Evolutionary conservation across 768 basidiomycete species (phyloP).

Genomic region (Auricularia heimuer): DNA sequence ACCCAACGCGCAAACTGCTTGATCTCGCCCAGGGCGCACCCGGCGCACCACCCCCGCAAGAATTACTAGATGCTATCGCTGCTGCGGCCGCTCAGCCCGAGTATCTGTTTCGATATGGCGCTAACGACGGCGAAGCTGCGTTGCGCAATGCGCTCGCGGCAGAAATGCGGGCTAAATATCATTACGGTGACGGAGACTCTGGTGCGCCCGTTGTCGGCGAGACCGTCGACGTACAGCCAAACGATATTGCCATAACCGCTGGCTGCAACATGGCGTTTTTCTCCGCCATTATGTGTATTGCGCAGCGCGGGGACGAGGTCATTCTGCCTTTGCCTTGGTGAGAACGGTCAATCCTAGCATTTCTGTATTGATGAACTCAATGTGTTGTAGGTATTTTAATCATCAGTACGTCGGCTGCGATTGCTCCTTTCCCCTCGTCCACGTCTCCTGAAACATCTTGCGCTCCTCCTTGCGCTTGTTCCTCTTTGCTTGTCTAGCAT

Average conservation of each 20-base stretch:
- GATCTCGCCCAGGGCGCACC: background rate
- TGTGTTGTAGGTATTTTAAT: constrained; percentile 49
- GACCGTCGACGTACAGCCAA: constrained; percentile 36
- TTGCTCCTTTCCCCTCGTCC: background rate
- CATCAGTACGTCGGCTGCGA: constrained; percentile 34
- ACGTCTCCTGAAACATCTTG: constrained; percentile 14
- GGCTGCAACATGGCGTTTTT: constrained; percentile 71
- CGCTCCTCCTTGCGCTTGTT: background rate
- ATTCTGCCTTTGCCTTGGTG: constrained; percentile 68
- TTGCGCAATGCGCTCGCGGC: constrained; percentile 43
- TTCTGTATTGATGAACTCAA: too few relatives aligned
- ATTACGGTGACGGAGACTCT: too few relatives aligned
- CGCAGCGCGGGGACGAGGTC: constrained; percentile 60
- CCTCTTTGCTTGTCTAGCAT: constrained; percentile 34
- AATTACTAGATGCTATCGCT: constrained; percentile 13
- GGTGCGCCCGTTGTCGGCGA: constrained; percentile 12
- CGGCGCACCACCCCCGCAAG: constrained; percentile 17
- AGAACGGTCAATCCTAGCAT: background rate
- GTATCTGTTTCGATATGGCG: constrained; percentile 43
- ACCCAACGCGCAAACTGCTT: background rate
- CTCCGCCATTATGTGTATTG: constrained; percentile 49
- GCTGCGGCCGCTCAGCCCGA: background rate
- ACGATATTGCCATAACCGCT: constrained; percentile 59
- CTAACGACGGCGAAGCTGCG: constrained; percentile 45
- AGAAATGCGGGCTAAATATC: constrained; percentile 54